Evolutionary conservation across 192 early-diverging fungal genomes (phyloP), one percentile per base, ranked within the genome.

Genomic region (Backusella mclennaniae): DNA sequence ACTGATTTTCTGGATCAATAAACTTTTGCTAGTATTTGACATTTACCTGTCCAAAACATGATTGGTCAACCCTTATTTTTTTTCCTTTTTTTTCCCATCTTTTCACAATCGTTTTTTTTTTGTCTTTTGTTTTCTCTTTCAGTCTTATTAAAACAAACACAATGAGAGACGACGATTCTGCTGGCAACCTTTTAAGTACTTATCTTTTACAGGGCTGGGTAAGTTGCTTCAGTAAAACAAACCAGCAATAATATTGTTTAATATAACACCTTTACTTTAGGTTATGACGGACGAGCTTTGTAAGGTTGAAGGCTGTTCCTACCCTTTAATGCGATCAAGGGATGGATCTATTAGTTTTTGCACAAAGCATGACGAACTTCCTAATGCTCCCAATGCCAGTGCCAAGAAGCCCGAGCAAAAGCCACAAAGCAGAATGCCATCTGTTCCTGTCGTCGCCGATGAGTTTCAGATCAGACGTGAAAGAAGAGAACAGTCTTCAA

Each of bases 401-500:
- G 9, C 11, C 52, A 42, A 35, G 6, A 35, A 35, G 15, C 19
- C 66, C 14, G 12, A 19, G 1, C 33, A 8, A 67, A 33, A 66
- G 14, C 56, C 35, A n/a, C 17, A 7, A 41, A 41, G 35, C 11
- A 17, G 36, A 56, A 1, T 5, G 66, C 19, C 19, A 6, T 14
- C 71, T n/a, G 39, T 26, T 23, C 19, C 35, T 19, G 59, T 35
- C 1, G 39, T 21, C 6, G 12, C 59, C 35, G 46, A 78, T 35
- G 38, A 76, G 31, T 41, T 59, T 9, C 42, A 15, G 6, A 26
- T 68, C 4, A 41, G 39, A 26, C 72, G 33, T 21, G 35, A 76
- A 8, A 79, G 79, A 71, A 75, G 84, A 49, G 83, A 86, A 53
- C 89, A 89, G 70, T 86, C 84, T 14, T 79, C 81, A 5, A 79